Conservation (phyloP, 768 basidiomycete genomes). For the Termitomyces sp. region DNA sequence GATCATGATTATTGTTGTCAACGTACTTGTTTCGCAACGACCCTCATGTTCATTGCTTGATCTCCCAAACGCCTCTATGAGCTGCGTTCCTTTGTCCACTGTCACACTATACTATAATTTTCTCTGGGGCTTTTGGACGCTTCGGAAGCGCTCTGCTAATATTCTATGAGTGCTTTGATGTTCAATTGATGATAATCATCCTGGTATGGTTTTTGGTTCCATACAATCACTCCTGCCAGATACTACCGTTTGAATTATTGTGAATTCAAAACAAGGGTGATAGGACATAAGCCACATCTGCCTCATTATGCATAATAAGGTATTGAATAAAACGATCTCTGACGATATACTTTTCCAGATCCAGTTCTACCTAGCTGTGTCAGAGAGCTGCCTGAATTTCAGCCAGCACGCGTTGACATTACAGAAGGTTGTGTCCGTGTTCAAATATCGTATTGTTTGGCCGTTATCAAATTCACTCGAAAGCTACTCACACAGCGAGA, state of each 20-base stretch:
- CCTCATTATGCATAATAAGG: too few relatives aligned
- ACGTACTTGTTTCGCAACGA: too few relatives aligned
- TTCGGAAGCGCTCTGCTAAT: too few relatives aligned
- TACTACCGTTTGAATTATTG: not conserved
- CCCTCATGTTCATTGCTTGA: not conserved
- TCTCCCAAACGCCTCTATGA: too few relatives aligned
- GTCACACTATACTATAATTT: too few relatives aligned
- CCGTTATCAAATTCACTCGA: not conserved
- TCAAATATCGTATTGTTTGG: not conserved
- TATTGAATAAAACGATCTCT: too few relatives aligned
- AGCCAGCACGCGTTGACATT: not conserved
- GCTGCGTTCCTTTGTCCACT: too few relatives aligned
- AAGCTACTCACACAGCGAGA: not conserved
- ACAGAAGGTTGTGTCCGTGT: not conserved
- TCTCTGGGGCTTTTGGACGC: too few relatives aligned
- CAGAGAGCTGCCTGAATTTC: not conserved
- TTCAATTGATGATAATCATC: not conserved
- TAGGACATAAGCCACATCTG: not conserved
- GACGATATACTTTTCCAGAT: not conserved
- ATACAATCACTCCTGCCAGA: not conserved
- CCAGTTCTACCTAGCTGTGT: not conserved
- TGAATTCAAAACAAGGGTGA: not conserved
- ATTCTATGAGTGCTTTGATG: not conserved
- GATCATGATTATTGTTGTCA: not conserved
- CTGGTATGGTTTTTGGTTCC: not conserved